Conservation (phyloP, 257 asterid species). For the Scutellaria minor region DNA sequence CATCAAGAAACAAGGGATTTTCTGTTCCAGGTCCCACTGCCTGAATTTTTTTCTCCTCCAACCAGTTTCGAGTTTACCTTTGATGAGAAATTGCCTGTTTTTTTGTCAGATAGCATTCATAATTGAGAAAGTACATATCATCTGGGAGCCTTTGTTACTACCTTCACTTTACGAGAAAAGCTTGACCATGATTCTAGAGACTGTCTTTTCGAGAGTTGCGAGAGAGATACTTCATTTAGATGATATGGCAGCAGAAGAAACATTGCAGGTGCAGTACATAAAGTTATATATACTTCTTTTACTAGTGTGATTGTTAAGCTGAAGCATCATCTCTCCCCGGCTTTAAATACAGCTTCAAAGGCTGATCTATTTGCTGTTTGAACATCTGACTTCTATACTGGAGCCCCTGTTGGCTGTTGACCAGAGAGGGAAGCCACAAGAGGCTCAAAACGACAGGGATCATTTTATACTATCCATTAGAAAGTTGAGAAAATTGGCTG, state of each 20-base stretch:
- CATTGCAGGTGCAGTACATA: constrained; percentile 70
- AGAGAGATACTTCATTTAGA: constrained; percentile 83
- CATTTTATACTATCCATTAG: constrained; percentile 61
- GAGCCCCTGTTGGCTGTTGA: constrained; percentile 56
- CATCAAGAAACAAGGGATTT: constrained; percentile 22
- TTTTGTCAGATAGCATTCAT: constrained; percentile 85
- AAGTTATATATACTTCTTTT: neutral
- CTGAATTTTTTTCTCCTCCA: constrained; percentile 30
- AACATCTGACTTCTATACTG: constrained; percentile 70
- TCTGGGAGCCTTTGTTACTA: constrained; percentile 85
- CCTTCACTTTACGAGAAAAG: constrained; percentile 78
- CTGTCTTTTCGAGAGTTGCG: constrained; percentile 71
- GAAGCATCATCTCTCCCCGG: constrained; percentile 27
- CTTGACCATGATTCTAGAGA: constrained; percentile 70
- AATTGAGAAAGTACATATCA: constrained; percentile 93
- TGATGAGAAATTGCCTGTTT: constrained; percentile 20
- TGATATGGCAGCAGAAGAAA: constrained; percentile 98
- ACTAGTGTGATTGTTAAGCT: constrained; percentile 26
- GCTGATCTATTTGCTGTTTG: constrained; percentile 79
- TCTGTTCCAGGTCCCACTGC: constrained; percentile 3
- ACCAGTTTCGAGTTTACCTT: constrained; percentile 23
- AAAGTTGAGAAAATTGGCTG: constrained; percentile 79
- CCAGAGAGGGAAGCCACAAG: constrained; percentile 49
- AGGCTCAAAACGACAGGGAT: constrained; percentile 45
- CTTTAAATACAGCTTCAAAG: constrained; percentile 68